phyloP scores from a whole-genome alignment of 2,329 filamentous ascomycete species.

The Xylaria arbuscula region DNA sequence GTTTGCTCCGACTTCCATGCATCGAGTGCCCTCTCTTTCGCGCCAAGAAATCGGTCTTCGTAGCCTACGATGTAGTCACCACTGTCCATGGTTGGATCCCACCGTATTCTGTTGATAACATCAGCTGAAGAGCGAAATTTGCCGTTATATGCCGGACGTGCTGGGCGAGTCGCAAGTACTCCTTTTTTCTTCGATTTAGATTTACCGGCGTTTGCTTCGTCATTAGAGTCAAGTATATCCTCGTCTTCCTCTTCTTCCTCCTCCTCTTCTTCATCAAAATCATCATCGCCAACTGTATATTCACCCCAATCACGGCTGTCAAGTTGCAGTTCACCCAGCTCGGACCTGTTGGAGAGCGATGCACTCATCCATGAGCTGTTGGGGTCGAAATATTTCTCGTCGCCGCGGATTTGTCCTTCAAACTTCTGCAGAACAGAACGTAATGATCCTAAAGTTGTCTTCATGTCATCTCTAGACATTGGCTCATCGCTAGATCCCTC shows the following conservation, averaged over 20 bases:
- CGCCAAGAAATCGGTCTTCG: conserved; percentile 68
- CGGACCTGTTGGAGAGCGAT: conserved; percentile 52
- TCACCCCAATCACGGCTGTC: conserved; percentile 63
- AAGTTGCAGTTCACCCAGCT: conserved; percentile 57
- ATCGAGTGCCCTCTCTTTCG: conserved; percentile 64
- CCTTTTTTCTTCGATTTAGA: conserved; percentile 41
- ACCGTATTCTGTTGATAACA: conserved; percentile 68
- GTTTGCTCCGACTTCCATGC: conserved; percentile 71
- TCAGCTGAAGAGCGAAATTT: conserved; percentile 68
- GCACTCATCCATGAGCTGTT: conserved; percentile 62
- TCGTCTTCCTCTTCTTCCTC: conserved; percentile 58
- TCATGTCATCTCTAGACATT: conserved; percentile 56
- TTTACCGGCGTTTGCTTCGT: conserved; percentile 42
- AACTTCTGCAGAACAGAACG: conserved; percentile 59
- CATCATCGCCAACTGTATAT: conserved; percentile 55
- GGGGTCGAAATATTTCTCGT: conserved; percentile 62
- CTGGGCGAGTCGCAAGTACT: conserved; percentile 26
- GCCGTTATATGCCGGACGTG: conserved; percentile 51
- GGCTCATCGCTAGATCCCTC: conserved; percentile 40
- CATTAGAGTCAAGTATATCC: conserved; percentile 46
- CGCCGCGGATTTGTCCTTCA: conserved; percentile 58
- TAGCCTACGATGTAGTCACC: conserved; percentile 69
- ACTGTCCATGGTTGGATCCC: conserved; percentile 66
- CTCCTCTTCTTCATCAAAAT: conserved; percentile 52
- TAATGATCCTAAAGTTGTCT: conserved; percentile 57